A percentile compares a stretch with the other conserved stretches of the same genome.
Conservation (phyloP, 257 asterid genomes). For the Lithospermum erythrorhizon region DNA sequence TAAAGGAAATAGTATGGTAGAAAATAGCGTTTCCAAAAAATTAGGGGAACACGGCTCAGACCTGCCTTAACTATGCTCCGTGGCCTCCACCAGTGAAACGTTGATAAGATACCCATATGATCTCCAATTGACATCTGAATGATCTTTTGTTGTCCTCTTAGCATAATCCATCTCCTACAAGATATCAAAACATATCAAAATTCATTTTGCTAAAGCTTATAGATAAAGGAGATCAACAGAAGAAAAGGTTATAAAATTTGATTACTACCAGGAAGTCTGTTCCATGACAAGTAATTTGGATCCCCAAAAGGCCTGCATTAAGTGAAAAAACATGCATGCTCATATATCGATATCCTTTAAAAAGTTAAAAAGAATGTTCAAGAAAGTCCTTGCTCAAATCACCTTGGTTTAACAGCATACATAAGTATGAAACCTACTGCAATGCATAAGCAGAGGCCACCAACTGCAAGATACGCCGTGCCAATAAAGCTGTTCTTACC, state of each 20-base stretch:
- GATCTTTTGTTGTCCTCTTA: neutral
- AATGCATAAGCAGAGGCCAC: constrained; percentile 52
- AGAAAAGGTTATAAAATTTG: neutral
- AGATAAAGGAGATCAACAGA: neutral
- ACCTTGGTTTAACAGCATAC: constrained; percentile 79
- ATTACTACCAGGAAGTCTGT: constrained; percentile 29
- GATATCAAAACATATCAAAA: neutral
- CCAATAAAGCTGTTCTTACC: constrained; percentile 81
- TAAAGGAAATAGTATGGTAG: too few species aligned
- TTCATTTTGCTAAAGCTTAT: neutral
- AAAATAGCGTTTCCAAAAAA: too few species aligned
- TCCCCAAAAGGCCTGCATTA: constrained; percentile 70
- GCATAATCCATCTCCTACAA: neutral
- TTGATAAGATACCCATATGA: neutral
- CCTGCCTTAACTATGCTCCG: too few species aligned
- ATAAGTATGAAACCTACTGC: constrained; percentile 47
- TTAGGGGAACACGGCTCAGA: too few species aligned
- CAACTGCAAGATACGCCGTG: constrained; percentile 48
- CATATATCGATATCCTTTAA: neutral
- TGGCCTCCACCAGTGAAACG: too few species aligned
- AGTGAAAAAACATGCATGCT: neutral
- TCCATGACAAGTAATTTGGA: constrained; percentile 68
- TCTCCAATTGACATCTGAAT: neutral
- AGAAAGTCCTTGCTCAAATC: neutral
- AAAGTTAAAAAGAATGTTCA: neutral